Conservation (phyloP, 495 filamentous ascomycete genomes). For the Lepraria neglecta region DNA sequence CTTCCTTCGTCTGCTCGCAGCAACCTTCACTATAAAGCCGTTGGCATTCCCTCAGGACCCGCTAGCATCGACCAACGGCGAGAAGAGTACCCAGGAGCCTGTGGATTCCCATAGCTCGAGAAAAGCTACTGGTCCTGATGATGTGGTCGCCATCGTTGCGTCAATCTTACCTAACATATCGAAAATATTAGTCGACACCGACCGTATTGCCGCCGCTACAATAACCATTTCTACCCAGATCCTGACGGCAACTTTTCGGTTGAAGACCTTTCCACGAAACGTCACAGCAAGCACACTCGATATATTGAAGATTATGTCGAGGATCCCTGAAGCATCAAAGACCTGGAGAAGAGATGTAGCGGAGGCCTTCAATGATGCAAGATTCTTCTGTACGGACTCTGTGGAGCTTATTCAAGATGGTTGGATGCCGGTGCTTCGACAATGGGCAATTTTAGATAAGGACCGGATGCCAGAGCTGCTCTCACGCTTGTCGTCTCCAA, state of each 20-base stretch:
- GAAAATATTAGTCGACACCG: constrained; percentile 78
- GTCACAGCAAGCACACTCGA: constrained; percentile 62
- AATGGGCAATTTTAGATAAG: constrained; percentile 79
- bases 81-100: constrained; percentile 1
- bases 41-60: constrained; percentile 50
- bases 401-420: constrained; percentile 57
- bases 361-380: constrained; percentile 85
- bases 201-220: constrained; percentile 71
- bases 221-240: constrained; percentile 76
- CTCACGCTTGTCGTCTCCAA: constrained; percentile 70
- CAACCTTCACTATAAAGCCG: constrained; percentile 84
- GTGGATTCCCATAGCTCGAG: neutral
- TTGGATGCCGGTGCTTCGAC: constrained; percentile 78
- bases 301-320: constrained; percentile 69
- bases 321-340: constrained; percentile 73
- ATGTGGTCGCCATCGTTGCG: constrained; percentile 74
- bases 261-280: constrained; percentile 83
- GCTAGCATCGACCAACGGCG: constrained; percentile 20
- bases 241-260: constrained; percentile 73
- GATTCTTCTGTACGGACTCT: constrained; percentile 65
- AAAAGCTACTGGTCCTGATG: constrained; percentile 51
- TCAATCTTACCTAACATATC: constrained; percentile 73
- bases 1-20: constrained; percentile 77
- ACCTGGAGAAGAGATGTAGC: constrained; percentile 87
- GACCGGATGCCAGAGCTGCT: constrained; percentile 80